Evolutionary conservation across 345 rosid genomes (phyloP).

Genomic region (Camelina hispida): DNA sequence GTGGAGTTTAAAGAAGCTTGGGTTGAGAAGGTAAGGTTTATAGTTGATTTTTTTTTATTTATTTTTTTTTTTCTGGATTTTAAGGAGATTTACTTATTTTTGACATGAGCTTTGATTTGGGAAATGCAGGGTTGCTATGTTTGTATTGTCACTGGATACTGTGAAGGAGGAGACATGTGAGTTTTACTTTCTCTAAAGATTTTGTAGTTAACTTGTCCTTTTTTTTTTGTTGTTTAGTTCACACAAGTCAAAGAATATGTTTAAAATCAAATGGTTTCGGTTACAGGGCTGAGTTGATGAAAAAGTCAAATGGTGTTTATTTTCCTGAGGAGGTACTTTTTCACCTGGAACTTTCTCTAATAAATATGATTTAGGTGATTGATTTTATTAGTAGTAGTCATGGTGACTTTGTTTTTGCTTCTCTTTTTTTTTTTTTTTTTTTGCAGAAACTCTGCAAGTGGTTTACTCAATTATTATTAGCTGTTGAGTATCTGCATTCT

Average conservation of each 20-base stretch:
- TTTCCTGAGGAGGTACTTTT: constrained; percentile 83
- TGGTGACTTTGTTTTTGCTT: not conserved
- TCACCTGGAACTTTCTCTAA: constrained; percentile 5
- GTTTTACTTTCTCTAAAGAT: constrained; percentile 42
- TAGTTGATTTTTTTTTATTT: not conserved
- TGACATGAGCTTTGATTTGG: constrained; percentile 25
- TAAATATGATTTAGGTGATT: not conserved
- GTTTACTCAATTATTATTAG: constrained; percentile 88
- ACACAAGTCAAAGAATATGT: constrained; percentile 12
- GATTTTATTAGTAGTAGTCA: constrained; percentile 6
- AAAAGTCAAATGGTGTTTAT: constrained; percentile 81
- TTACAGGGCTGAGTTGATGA: constrained; percentile 94
- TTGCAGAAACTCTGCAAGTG: constrained; percentile 95
- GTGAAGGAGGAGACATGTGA: constrained; percentile 99
- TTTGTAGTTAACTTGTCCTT: constrained; percentile 3
- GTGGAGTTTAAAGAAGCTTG: constrained; percentile 99
- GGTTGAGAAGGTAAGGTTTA: constrained; percentile 90
- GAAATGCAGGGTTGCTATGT: constrained; percentile 90
- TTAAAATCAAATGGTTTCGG: constrained; percentile 8
- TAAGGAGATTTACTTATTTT: not conserved
- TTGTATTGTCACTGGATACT: constrained; percentile 97
- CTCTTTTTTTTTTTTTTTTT: not conserved
- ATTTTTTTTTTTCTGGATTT: not conserved
- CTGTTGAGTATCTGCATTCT: constrained; percentile 96
- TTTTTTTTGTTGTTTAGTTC: constrained; percentile 26